Evolutionary conservation across 148 eudicot genomes (phyloP).

Genomic region (Nepenthes gracilis): DNA sequence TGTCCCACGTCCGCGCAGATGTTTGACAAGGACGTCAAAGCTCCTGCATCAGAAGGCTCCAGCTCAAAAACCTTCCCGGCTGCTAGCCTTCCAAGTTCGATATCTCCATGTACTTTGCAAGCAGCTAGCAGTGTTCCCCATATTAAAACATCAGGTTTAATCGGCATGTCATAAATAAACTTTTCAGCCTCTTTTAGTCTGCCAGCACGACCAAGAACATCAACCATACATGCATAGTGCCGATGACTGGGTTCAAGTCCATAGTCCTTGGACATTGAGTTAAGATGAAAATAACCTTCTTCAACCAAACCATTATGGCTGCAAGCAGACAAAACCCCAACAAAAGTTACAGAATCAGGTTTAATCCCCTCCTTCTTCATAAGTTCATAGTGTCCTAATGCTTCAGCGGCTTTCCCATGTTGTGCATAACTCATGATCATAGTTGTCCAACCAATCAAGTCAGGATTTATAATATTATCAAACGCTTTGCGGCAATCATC

Average conservation of each 20-base stretch:
- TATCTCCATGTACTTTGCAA: conserved; percentile 75
- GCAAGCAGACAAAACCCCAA: conserved; percentile 83
- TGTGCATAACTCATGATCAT: conserved; percentile 71
- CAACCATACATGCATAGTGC: conserved; percentile 89
- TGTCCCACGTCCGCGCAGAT: conserved; percentile 65
- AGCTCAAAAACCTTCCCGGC: conserved; percentile 55
- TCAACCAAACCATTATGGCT: conserved; percentile 78
- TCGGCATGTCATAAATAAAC: conserved; percentile 56
- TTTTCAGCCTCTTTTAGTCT: conserved; percentile 60
- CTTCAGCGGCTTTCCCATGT: conserved; percentile 63
- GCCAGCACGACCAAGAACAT: conserved; percentile 82
- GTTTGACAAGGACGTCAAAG: conserved; percentile 55
- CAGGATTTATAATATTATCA: conserved; percentile 39
- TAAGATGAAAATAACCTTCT: conserved; percentile 62
- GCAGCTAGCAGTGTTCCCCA: conserved; percentile 82
- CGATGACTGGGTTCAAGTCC: conserved; percentile 47
- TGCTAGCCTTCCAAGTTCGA: conserved; percentile 53
- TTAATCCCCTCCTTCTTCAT: conserved; percentile 51
- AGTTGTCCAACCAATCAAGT: conserved; percentile 69
- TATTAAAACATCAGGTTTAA: conserved; percentile 46
- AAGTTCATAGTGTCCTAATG: conserved; percentile 41
- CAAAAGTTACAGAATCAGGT: conserved; percentile 85
- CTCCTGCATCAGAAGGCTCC: conserved; percentile 52
- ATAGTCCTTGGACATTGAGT: conserved; percentile 61
- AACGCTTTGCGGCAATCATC: conserved; percentile 55